These are phyloP conservation scores for Sporobolomyces phaffii DNA, from an alignment of 768 basidiomycete species.

Conservation along the genomic window DNA sequence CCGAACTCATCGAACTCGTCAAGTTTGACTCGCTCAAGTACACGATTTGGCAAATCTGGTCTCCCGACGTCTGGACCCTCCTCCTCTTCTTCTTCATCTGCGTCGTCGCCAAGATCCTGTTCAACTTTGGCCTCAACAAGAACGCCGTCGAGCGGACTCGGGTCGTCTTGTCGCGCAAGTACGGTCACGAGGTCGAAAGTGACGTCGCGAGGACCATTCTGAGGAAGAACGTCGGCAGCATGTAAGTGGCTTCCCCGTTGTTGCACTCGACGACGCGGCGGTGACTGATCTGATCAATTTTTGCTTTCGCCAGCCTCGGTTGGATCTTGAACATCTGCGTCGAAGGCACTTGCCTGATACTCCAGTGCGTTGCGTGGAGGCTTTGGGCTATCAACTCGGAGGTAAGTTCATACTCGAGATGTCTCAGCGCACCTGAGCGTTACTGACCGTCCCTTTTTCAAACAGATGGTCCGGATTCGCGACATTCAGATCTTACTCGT, in stretches of 20 bases:
- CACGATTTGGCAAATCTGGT: neutral
- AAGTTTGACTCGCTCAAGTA: neutral
- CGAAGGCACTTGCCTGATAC: conserved; percentile 1
- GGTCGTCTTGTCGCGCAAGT: neutral
- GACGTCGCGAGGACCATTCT: conserved; percentile 3
- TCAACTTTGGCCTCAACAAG: conserved; percentile 1
- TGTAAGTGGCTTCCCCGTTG: neutral
- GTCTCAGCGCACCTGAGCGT: neutral
- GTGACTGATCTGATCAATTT: neutral
- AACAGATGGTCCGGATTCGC: conserved; percentile 2
- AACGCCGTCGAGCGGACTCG: conserved; percentile 4
- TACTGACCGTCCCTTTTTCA: neutral
- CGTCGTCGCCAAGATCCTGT: conserved; percentile 1
- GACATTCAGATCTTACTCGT: conserved; percentile 2
- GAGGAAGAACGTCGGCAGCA: conserved; percentile 1
- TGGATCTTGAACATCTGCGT: conserved; percentile 4
- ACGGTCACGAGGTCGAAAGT: neutral
- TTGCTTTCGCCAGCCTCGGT: neutral
- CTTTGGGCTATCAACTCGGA: neutral
- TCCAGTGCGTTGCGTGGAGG: neutral
- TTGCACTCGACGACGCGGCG: no score
- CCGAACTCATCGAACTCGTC: conserved; percentile 1
- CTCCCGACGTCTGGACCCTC: conserved; percentile 5
- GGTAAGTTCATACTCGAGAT: neutral
- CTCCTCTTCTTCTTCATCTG: conserved; percentile 14